Base-by-base conservation (phyloP, 371 early-diverging fungal genomes). In the Gilbertella persicaria region DNA sequence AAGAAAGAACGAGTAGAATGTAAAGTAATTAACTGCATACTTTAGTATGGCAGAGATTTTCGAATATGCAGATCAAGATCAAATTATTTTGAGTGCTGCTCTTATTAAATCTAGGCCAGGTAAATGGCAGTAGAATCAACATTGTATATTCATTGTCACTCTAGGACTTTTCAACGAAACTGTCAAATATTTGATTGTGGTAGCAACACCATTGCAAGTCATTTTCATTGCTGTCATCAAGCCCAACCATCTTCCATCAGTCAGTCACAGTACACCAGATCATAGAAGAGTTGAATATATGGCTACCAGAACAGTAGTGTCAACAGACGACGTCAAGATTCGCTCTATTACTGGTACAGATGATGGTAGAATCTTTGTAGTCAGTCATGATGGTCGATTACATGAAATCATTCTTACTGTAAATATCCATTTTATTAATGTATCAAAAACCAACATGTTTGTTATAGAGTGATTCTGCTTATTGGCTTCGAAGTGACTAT, bases 181-280 rank as follows among this genome's bases (percentile, higher is more conserved):
- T 13, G 84, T 95, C 42, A 74, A 86, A 23, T 85, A 91, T 52
- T 58, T 95, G 13, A 73, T 95, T 21, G 89, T 90, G 4, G 69
- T 95, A n/a, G 86, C 93, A 0, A 95, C 96, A 7, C 86, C 92
- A 16, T 64, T 93, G 12, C 94, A 95, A 61, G 78, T 94, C 21
- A 83, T 89, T 25, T 60, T 92, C 2, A 75, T 94, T 49, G 94
- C 44, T 19, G 44, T 50, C 33, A 12, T 33, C 33, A 33, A 10
- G 13, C 13, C 3, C 4, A 2, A 9, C 33, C n/a, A n/a, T 33
- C 33, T 14, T 19, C 20, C 2, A 45, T 38, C 16, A 29, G 24
- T 1, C 51, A 42, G 25, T 4, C 26, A 36, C 14, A n/a, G 24
- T 24, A 43, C 64, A 28, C 51, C 63, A 16, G 67, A n/a, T 9